Percentiles rank a stretch among this genome's conserved stretches.
Conservation (phyloP, 768 basidiomycete genomes). For the Heimioporus sp. region DNA sequence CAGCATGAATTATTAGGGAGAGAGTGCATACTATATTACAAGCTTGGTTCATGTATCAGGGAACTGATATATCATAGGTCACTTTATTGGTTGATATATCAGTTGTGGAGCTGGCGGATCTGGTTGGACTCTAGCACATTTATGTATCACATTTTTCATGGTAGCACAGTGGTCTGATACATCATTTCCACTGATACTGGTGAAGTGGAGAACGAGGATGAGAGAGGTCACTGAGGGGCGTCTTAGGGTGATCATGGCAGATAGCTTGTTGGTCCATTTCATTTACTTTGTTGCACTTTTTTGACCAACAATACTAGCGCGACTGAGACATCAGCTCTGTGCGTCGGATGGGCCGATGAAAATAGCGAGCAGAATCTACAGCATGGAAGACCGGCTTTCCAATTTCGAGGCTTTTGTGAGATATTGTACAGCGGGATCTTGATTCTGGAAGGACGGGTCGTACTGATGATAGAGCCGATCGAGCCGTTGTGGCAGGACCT, state of each 20-base stretch:
- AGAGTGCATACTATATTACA: too few relatives aligned
- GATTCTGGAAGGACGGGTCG: constrained; percentile 92
- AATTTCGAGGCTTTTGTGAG: constrained; percentile 94
- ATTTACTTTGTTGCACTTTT: constrained; percentile 97
- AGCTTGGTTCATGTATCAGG: too few relatives aligned
- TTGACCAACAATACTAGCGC: constrained; percentile 97
- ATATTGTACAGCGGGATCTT: constrained; percentile 91
- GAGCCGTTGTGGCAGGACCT: constrained; percentile 89
- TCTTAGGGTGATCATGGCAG: constrained; percentile 96
- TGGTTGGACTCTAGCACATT: too few relatives aligned
- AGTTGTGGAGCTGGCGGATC: too few relatives aligned
- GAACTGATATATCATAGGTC: too few relatives aligned
- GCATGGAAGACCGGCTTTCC: constrained; percentile 48
- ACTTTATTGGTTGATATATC: too few relatives aligned
- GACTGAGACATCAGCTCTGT: constrained; percentile 98
- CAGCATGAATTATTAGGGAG: too few relatives aligned
- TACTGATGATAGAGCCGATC: constrained; percentile 98
- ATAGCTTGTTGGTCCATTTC: constrained; percentile 99
- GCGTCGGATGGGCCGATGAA: constrained; percentile 84
- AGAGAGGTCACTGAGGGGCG: constrained; percentile 38
- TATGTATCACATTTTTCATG: too few relatives aligned
- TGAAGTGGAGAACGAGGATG: constrained; percentile 32
- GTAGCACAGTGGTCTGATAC: too few relatives aligned
- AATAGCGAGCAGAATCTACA: background rate
- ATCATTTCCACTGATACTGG: too few relatives aligned